Base-by-base conservation (phyloP, 495 filamentous ascomycete species). In the Parathielavia hyrcaniae region DNA sequence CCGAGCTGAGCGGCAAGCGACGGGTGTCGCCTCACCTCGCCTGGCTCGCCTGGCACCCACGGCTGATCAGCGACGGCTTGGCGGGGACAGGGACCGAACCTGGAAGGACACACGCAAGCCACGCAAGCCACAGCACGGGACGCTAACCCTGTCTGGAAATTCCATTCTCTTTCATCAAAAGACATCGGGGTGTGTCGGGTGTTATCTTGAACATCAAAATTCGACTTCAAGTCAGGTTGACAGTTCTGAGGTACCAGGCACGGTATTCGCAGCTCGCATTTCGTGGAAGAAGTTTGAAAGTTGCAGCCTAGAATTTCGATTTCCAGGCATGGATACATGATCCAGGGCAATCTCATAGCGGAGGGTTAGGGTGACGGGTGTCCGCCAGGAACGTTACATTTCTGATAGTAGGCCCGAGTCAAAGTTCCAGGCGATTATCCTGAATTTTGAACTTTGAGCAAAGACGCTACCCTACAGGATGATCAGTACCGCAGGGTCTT, bases 11-110 rank as follows among this genome's bases (percentile, higher is more conserved):
- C 58, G 58, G 58, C 51, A 60, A 60, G 39, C 43, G 36, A 35
- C 57, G 50, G 58, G 35, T 57, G 22, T 50, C 55, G 55, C 55
- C 55, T 57, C 57, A 59, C 43, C 48, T 52, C 41, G 48, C 48
- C 56, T 44, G 41, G 23, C 13, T 7, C 10, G 12, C 4, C 14
- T 9, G n/a, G 7, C 13, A 23, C 26, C 8, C 38, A 20, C 10
- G 39, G 23, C 20, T 53, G 50, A 50, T 50, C 47, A 51, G 48
- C 55, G 26, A 26, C 22, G 32, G 41, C 41, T 38, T 53, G 48
- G 17, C 36, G 45, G 14, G 11, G 14, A 44, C 26, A 19, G 16
- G 47, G 26, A 35, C 14, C 9, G 30, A 19, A 16, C 3, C 4
- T 30, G 9, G 16, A n/a, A n/a, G 16, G 14, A 32, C 30, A 22